phyloP scores from a whole-genome alignment of 164 flowering plant genomes.

The Aristolochia californica region DNA sequence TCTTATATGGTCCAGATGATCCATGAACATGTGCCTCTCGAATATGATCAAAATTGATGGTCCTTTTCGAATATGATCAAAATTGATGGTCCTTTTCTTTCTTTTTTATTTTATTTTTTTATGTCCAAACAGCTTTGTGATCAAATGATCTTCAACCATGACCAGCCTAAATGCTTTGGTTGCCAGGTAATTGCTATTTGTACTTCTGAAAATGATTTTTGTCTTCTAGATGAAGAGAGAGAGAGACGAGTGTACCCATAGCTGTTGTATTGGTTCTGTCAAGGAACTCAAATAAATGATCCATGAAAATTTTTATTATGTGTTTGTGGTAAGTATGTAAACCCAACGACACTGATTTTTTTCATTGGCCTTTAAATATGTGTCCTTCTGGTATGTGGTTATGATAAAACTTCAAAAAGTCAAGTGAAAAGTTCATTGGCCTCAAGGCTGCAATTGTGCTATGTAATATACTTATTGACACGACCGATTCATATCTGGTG shows the following conservation, averaged over 20 bases:
- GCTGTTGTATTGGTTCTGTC: neutral
- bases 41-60: neutral
- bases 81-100: slow-evolving; percentile 6
- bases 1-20: too few species aligned
- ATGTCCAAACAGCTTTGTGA: slow-evolving; percentile 60
- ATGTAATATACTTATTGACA: too few species aligned
- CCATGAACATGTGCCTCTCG: too few species aligned
- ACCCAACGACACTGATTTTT: too few species aligned
- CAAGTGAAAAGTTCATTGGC: too few species aligned
- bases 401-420: too few species aligned
- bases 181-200: slow-evolving; percentile 45
- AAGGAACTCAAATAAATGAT: too few species aligned
- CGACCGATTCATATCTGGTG: too few species aligned
- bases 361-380: too few species aligned
- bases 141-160: slow-evolving; percentile 86
- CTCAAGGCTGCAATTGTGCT: too few species aligned
- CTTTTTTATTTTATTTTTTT: slow-evolving; percentile 3
- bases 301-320: neutral
- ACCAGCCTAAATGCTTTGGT: slow-evolving; percentile 70
- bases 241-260: neutral
- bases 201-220: neutral
- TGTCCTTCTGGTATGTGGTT: too few species aligned
- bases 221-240: neutral
- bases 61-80: neutral
- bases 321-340: too few species aligned